Evolutionary conservation across 805 yeast genomes (phyloP).

Genomic region (Pichia sporocuriosa): DNA sequence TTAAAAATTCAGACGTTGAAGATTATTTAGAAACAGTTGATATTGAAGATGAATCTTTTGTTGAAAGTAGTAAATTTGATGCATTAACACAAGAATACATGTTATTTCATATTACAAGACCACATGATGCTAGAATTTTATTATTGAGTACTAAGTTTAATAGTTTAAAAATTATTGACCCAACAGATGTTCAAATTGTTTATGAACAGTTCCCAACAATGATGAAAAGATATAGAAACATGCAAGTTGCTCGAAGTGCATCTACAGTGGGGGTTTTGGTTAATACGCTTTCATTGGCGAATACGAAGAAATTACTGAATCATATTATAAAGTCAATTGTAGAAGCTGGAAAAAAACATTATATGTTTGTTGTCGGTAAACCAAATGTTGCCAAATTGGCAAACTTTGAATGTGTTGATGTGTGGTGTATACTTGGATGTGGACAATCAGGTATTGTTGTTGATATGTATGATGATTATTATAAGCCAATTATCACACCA

Average conservation of each 20-base stretch:
- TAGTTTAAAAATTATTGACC: slow-evolving; percentile 45
- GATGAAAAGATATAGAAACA: slow-evolving; percentile 74
- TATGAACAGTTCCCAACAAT: slow-evolving; percentile 72
- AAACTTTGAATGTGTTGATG: slow-evolving; percentile 87
- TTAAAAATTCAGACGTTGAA: slow-evolving; percentile 17
- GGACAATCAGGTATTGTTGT: slow-evolving; percentile 88
- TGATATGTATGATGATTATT: slow-evolving; percentile 73
- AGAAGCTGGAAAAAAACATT: slow-evolving; percentile 82
- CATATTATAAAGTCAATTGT: slow-evolving; percentile 54
- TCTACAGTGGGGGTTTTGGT: slow-evolving; percentile 89
- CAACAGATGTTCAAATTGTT: slow-evolving; percentile 27
- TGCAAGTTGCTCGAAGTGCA: slow-evolving; percentile 86
- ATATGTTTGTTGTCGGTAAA: slow-evolving; percentile 93
- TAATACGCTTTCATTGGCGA: slow-evolving; percentile 77
- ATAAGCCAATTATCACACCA: slow-evolving; percentile 89
- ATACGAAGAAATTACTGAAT: slow-evolving; percentile 63
- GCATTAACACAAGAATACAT: slow-evolving; percentile 38
- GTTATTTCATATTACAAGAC: slow-evolving; percentile 64
- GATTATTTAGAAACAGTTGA: slow-evolving; percentile 4
- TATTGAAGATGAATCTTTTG: slow-evolving; percentile 7
- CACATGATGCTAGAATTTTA: slow-evolving; percentile 73
- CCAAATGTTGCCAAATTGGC: slow-evolving; percentile 97
- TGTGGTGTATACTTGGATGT: slow-evolving; percentile 94
- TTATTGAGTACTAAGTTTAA: slow-evolving; percentile 67
- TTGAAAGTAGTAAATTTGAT: slow-evolving; percentile 26